Evolutionary conservation across 2,329 filamentous ascomycete species (phyloP).

Genomic region (Hymenotorrendiella dingleyae): DNA sequence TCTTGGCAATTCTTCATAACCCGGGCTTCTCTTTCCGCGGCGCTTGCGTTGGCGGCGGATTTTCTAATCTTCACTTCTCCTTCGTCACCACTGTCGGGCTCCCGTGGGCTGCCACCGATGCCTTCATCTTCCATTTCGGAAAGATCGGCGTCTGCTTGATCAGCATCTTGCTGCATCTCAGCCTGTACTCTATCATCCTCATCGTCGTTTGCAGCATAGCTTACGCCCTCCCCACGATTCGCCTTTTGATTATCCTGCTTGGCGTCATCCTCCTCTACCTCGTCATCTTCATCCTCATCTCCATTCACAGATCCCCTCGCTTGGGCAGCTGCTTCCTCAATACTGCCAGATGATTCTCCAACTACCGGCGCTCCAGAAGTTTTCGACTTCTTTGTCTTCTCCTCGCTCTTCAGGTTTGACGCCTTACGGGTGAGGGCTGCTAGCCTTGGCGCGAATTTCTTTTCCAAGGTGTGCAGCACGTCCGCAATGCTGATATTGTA

Average conservation of each 20-base stretch:
- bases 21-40: slow-evolving; percentile 48
- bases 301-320: slow-evolving; percentile 46
- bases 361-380: slow-evolving; percentile 73
- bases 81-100: slow-evolving; percentile 28
- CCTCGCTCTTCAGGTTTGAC: slow-evolving; percentile 73
- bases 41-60: slow-evolving; percentile 19
- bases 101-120: slow-evolving; percentile 43
- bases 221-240: slow-evolving; percentile 75
- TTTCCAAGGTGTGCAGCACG: slow-evolving; percentile 74
- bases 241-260: slow-evolving; percentile 67
- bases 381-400: slow-evolving; percentile 47
- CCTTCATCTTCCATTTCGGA: slow-evolving; percentile 45
- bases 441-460: slow-evolving; percentile 68
- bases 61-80: slow-evolving; percentile 32
- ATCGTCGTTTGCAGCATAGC: slow-evolving; percentile 89
- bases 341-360: slow-evolving; percentile 52
- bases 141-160: slow-evolving; percentile 49
- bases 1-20: slow-evolving; percentile 59
- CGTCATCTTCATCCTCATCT: slow-evolving; percentile 48
- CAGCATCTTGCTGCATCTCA: slow-evolving; percentile 53
- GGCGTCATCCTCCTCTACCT: slow-evolving; percentile 65
- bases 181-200: slow-evolving; percentile 73
- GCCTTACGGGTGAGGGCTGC: slow-evolving; percentile 67
- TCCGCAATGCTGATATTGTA: slow-evolving; percentile 79
- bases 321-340: slow-evolving; percentile 46